Evolutionary conservation across 345 rosid species (phyloP), one percentile per base, ranked within the genome.

Genomic region (Camelina laxa): DNA sequence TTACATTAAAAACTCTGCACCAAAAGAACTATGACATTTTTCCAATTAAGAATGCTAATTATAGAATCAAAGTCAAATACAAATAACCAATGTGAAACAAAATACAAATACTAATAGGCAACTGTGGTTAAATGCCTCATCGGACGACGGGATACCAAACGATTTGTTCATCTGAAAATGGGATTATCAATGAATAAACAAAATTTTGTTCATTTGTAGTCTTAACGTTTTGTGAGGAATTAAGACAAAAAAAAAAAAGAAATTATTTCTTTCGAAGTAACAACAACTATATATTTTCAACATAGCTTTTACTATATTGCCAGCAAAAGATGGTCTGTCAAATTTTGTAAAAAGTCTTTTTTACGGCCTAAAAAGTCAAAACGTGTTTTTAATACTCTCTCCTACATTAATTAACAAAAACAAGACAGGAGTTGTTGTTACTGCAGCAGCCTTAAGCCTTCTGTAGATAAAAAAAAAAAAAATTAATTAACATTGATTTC

Each of bases 311-410:
- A 61, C 50, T 61, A 41, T 21, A 12, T 65, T 74, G 67, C 60
- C 78, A 74, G 67, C 67, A 16, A 66, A 47, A 10, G 22, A 47
- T 65, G 6, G 49, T 15, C 72, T 65, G 66, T 56, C 72, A 44
- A 19, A 9, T 47, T 51, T 27, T 27, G 30, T 27, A 27, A 58
- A 58, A 67, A 55, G 31, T 16, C 10, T 6, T 45, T 36, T 9
- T 36, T 27, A 56, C 15, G 36, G 30, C 53, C 17, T 12, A 15
- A 6, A 74, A 56, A 7, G 79, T 67, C 68, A 67, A 67, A 59
- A 35, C 16, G 41, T 35, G 12, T 3, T 47, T 57, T 4, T 4
- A 31, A 31, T 31, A 6, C 35, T 31, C 30, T 5, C 35, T 31
- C 30, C 30, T 27, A 27, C 30, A 27, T 27, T 27, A 31, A 6